Conservation (phyloP, 768 basidiomycete genomes). For the Cubamyces sp. region DNA sequence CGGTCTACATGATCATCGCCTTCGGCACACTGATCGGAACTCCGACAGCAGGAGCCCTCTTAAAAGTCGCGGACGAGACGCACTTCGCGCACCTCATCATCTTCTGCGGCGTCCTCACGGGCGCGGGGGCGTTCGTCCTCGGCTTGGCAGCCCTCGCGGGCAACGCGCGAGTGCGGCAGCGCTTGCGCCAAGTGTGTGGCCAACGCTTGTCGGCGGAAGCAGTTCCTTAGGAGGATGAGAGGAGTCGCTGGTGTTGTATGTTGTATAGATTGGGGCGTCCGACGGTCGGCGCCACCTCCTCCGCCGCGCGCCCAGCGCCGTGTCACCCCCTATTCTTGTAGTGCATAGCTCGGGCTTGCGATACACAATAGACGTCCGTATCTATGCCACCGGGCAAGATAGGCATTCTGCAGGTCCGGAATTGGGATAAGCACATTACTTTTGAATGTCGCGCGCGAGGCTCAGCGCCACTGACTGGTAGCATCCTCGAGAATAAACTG, state of each 20-base stretch:
- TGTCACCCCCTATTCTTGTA: too few relatives aligned
- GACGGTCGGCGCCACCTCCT: too few relatives aligned
- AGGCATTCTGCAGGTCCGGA: too few relatives aligned
- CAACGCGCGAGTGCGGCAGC: neutral
- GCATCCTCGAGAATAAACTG: too few relatives aligned
- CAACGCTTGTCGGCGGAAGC: neutral
- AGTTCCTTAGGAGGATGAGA: neutral
- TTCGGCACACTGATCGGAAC: constrained; percentile 38
- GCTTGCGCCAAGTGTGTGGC: neutral
- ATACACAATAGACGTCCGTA: too few relatives aligned
- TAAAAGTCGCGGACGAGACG: constrained; percentile 27
- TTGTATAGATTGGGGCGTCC: neutral
- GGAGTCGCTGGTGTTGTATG: neutral
- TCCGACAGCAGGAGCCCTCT: constrained; percentile 38
- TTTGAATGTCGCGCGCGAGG: too few relatives aligned
- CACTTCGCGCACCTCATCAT: constrained; percentile 35
- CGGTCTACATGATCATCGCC: constrained; percentile 34
- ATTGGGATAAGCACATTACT: too few relatives aligned
- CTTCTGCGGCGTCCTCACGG: constrained; percentile 34
- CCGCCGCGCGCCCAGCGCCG: too few relatives aligned
- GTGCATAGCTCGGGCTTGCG: too few relatives aligned
- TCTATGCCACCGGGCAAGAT: too few relatives aligned
- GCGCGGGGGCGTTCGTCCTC: constrained; percentile 21
- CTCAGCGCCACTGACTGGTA: too few relatives aligned
- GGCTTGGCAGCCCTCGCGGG: constrained; percentile 7